Evolutionary conservation across 1,284 basidiomycete species (phyloP).

Genomic region (Moniliella sp.): DNA sequence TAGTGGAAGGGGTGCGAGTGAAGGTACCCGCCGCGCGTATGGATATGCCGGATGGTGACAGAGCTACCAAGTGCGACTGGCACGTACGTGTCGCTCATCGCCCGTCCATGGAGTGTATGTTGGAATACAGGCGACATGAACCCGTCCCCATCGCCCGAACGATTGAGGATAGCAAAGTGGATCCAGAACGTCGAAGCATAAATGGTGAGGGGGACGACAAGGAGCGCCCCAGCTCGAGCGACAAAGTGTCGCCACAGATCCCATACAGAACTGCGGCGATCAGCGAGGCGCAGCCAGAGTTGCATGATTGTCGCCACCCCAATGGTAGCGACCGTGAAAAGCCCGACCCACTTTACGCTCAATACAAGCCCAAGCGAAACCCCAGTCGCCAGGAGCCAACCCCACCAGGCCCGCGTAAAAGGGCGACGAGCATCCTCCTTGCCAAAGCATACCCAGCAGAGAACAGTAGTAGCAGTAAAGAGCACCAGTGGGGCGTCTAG

Average conservation of each 20-base stretch:
- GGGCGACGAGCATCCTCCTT: conserved; percentile 56
- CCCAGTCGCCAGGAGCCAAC: conserved; percentile 65
- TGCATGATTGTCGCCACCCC: conserved; percentile 65
- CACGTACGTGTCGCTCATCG: conserved; percentile 70
- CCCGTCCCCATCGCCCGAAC: conserved; percentile 82
- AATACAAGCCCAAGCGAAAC: conserved; percentile 71
- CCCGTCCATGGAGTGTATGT: conserved; percentile 71
- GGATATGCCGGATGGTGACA: conserved; percentile 64
- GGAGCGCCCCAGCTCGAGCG: conserved; percentile 73
- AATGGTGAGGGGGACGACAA: conserved; percentile 58
- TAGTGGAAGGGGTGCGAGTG: conserved; percentile 82
- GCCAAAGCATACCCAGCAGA: conserved; percentile 70
- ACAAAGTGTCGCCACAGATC: conserved; percentile 63
- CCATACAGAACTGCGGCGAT: conserved; percentile 54
- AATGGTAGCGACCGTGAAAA: conserved; percentile 92
- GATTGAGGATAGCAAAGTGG: conserved; percentile 69
- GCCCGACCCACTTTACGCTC: conserved; percentile 91
- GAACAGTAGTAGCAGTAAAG: conserved; percentile 74
- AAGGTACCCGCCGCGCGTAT: conserved; percentile 90
- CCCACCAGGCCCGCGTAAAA: conserved; percentile 76
- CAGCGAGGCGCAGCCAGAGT: conserved; percentile 74
- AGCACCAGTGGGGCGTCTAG: conserved; percentile 91
- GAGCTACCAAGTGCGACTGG: conserved; percentile 70
- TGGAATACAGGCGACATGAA: conserved; percentile 98
- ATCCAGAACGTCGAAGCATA: conserved; percentile 91